These are phyloP conservation scores for Pharnaceum exiguum DNA, from an alignment of 148 eudicot genomes.

Conservation along the genomic window DNA sequence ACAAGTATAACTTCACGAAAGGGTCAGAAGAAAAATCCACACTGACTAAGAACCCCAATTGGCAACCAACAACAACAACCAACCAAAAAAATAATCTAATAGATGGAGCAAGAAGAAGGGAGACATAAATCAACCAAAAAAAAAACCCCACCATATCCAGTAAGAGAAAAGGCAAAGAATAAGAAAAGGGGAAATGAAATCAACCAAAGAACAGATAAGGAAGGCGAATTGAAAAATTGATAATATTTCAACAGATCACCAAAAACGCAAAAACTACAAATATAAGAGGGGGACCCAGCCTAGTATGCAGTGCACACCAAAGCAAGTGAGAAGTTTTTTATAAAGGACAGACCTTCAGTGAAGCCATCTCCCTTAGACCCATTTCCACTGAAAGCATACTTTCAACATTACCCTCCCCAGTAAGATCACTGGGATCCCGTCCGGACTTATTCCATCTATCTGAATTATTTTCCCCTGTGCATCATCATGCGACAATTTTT, in stretches of 20 bases:
- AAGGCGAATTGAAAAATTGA: background rate
- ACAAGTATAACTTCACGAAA: too few species aligned
- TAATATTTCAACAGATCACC: background rate
- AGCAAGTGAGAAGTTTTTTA: background rate
- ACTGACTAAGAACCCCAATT: too few species aligned
- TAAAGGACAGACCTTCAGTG: constrained; percentile 62
- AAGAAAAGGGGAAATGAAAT: background rate
- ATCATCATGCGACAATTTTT: constrained; percentile 7
- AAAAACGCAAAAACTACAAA: background rate
- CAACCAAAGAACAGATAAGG: background rate
- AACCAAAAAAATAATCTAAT: background rate
- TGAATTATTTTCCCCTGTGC: constrained; percentile 47
- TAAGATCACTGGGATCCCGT: constrained; percentile 68
- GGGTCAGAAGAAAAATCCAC: too few species aligned
- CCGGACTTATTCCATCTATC: constrained; percentile 52
- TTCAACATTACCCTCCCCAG: constrained; percentile 94
- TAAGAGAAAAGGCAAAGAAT: too few species aligned
- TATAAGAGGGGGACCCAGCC: too few species aligned
- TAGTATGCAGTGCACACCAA: too few species aligned
- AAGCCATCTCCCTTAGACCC: constrained; percentile 91
- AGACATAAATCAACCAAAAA: too few species aligned
- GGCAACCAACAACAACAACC: too few species aligned
- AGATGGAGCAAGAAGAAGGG: too few species aligned
- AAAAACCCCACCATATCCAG: too few species aligned
- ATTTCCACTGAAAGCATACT: constrained; percentile 98